phyloP scores from a whole-genome alignment of 257 asterid genomes.

The Solanum dulcamara region DNA sequence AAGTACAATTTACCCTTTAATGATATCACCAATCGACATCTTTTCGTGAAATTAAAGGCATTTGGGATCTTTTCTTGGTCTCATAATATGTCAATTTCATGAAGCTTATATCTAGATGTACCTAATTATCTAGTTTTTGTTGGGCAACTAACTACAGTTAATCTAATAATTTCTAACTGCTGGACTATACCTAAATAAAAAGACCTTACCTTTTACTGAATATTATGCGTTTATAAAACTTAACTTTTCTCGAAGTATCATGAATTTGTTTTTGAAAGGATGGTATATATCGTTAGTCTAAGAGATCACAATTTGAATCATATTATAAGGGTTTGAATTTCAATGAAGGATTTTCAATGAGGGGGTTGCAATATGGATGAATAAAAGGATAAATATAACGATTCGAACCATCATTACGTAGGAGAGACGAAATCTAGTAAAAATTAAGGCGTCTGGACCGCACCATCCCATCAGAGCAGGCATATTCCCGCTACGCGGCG shows the following conservation, averaged over 20 bases:
- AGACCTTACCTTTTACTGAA: not conserved
- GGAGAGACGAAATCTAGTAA: too few species aligned
- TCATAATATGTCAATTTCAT: not conserved
- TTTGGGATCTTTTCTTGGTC: not conserved
- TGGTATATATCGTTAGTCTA: too few species aligned
- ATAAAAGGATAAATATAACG: too few species aligned
- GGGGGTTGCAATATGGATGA: too few species aligned
- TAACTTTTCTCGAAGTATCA: not conserved
- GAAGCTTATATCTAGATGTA: not conserved
- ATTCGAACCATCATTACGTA: too few species aligned
- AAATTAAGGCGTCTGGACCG: too few species aligned
- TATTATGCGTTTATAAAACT: not conserved
- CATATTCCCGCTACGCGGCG: too few species aligned
- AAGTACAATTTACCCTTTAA: not conserved
- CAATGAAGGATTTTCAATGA: too few species aligned
- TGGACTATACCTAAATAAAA: not conserved
- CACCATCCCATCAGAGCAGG: too few species aligned
- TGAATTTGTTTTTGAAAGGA: not conserved
- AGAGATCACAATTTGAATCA: too few species aligned
- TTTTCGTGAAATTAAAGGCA: not conserved
- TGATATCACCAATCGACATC: not conserved
- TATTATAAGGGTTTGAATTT: too few species aligned
- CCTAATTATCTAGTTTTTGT: not conserved
- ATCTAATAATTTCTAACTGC: not conserved
- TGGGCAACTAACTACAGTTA: not conserved